These are phyloP conservation scores for Parmelia sp. DNA, from an alignment of 495 filamentous ascomycete genomes.

Conservation along the genomic window DNA sequence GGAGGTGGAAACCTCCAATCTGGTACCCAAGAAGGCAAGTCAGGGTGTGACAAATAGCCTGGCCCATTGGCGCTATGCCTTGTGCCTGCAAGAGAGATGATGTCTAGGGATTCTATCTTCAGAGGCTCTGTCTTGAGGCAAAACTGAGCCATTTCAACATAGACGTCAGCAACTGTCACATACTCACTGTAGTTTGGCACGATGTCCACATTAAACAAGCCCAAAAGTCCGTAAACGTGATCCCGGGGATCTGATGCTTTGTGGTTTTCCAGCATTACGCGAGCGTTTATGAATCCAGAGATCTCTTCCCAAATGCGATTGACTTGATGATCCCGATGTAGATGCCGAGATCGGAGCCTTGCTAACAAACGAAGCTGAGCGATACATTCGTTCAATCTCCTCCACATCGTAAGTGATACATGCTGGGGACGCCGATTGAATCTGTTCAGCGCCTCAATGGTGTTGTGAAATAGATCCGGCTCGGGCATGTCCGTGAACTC, in stretches of 20 bases:
- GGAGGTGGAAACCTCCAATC: background rate
- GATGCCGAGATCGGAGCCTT: background rate
- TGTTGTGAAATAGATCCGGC: background rate
- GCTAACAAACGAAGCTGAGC: background rate
- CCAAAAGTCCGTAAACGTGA: slow-evolving; percentile 9
- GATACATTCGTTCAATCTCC: background rate
- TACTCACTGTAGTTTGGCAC: slow-evolving; percentile 1
- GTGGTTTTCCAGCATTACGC: background rate
- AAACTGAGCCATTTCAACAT: background rate
- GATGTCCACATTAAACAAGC: slow-evolving; percentile 8
- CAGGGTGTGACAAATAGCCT: background rate
- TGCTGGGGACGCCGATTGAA: background rate
- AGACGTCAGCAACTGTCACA: slow-evolving; percentile 1
- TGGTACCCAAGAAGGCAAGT: background rate
- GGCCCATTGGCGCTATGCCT: background rate
- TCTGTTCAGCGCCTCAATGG: background rate
- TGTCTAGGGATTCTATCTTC: background rate
- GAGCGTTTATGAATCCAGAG: background rate
- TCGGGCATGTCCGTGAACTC: background rate
- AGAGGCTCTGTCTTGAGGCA: background rate
- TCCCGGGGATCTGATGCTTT: slow-evolving; percentile 7
- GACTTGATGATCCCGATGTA: background rate
- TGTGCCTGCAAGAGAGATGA: background rate
- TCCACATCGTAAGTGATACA: background rate
- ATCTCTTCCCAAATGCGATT: background rate